Evolutionary conservation across 768 basidiomycete species (phyloP).

Genomic region (Tylopilus cervinicoccineus): DNA sequence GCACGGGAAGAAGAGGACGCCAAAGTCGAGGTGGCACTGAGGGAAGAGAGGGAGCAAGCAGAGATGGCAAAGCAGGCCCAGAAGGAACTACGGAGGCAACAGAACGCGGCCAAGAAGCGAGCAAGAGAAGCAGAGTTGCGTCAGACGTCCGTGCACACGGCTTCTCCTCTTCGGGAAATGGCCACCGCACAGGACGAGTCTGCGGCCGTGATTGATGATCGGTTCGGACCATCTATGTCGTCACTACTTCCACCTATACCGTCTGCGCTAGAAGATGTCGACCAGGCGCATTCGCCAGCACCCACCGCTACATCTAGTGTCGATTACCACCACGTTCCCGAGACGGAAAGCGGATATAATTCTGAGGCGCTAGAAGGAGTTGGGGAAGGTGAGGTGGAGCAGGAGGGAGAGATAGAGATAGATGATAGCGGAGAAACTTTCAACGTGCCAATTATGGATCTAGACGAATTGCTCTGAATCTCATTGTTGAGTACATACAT

Average conservation of each 20-base stretch:
- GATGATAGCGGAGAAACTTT: conserved; percentile 19
- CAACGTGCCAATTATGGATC: conserved; percentile 27
- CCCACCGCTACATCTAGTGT: conserved; percentile 48
- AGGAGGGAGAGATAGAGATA: conserved; percentile 22
- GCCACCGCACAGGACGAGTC: conserved; percentile 29
- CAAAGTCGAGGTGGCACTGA: conserved; percentile 39
- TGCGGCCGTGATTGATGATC: conserved; percentile 22
- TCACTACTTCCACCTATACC: conserved; percentile 23
- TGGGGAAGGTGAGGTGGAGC: conserved; percentile 25
- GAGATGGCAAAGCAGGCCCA: conserved; percentile 36
- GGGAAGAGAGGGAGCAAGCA: conserved; percentile 43
- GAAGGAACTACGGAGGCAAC: conserved; percentile 46
- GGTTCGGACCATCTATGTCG: conserved; percentile 25
- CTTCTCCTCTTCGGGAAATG: conserved; percentile 27
- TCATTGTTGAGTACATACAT: background rate
- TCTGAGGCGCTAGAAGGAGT: conserved; percentile 40
- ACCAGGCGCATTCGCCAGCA: conserved; percentile 45
- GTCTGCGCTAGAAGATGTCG: conserved; percentile 25
- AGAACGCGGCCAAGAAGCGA: conserved; percentile 50
- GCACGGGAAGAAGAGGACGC: conserved; percentile 73
- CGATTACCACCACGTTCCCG: conserved; percentile 37
- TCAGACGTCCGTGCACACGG: conserved; percentile 20
- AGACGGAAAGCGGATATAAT: conserved; percentile 53
- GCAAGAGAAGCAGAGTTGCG: conserved; percentile 37
- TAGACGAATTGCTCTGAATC: conserved; percentile 24